A percentile compares a stretch with the other conserved stretches of the same genome.
phyloP scores from a whole-genome alignment of 2,329 filamentous ascomycete genomes.

The Nothopassalora personata region DNA sequence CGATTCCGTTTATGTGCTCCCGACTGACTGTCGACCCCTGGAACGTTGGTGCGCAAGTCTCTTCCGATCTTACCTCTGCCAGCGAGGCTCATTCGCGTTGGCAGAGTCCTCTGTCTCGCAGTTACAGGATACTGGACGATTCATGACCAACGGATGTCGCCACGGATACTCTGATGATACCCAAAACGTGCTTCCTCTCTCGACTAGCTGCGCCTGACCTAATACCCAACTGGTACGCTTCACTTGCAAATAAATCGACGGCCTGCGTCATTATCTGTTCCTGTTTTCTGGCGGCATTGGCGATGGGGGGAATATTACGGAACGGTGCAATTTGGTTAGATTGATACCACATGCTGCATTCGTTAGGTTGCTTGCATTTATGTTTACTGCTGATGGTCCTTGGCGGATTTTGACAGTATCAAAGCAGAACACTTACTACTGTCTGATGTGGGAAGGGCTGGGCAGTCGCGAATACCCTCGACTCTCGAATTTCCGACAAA shows the following conservation, averaged over 20 bases:
- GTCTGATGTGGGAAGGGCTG: neutral
- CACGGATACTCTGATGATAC: neutral
- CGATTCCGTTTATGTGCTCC: neutral
- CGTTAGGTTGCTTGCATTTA: constrained; percentile 7
- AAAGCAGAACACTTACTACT: neutral
- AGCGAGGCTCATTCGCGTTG: neutral
- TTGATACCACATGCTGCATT: constrained; percentile 16
- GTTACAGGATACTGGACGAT: neutral
- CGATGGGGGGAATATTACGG: neutral
- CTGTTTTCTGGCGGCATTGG: constrained; percentile 5
- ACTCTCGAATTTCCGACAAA: constrained; percentile 8
- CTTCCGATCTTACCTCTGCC: neutral
- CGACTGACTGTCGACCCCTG: constrained; percentile 1
- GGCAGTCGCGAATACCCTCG: constrained; percentile 10
- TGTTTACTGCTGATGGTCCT: constrained; percentile 5
- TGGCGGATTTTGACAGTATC: neutral
- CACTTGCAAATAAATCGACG: constrained; percentile 8
- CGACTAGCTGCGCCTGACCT: constrained; percentile 4
- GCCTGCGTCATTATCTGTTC: constrained; percentile 7
- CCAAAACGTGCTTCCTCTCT: neutral
- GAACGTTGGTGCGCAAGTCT: neutral
- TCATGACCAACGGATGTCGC: neutral
- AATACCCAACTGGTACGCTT: constrained; percentile 21
- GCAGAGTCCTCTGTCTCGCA: neutral
- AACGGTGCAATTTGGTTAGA: constrained; percentile 8